phyloP scores from a whole-genome alignment of 1,284 basidiomycete genomes.

The Gomphus bonarii region DNA sequence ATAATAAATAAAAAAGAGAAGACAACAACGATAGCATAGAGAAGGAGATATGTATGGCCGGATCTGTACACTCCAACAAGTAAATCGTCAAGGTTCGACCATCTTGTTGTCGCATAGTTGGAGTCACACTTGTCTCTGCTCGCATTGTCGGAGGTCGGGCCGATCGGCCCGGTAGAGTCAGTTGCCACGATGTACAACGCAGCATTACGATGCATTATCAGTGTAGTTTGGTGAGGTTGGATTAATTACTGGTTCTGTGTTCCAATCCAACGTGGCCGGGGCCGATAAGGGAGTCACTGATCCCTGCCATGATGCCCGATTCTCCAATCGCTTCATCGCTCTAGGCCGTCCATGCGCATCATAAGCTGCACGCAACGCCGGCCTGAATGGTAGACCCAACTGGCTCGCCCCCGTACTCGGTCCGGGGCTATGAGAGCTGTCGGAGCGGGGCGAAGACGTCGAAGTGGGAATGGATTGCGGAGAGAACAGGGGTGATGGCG shows the following conservation, averaged over 20 bases:
- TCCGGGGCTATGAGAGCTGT: background rate
- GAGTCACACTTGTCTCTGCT: background rate
- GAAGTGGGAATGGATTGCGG: constrained; percentile 3
- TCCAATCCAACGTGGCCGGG: background rate
- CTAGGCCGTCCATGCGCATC: constrained; percentile 7
- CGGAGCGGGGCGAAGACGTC: constrained; percentile 6
- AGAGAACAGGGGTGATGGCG: constrained; percentile 7
- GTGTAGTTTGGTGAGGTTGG: background rate
- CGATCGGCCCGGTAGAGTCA: background rate
- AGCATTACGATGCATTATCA: background rate
- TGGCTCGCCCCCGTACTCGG: background rate
- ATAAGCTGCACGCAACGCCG: constrained; percentile 5
- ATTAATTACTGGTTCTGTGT: background rate
- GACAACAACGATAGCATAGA: background rate
- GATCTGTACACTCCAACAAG: background rate
- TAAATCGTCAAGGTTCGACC: background rate
- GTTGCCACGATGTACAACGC: background rate
- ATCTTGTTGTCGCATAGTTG: background rate
- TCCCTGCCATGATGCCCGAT: constrained; percentile 8
- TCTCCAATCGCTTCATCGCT: constrained; percentile 5
- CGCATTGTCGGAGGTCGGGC: background rate
- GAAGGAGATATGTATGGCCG: background rate
- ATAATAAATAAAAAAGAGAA: background rate
- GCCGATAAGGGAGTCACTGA: background rate
- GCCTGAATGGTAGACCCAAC: background rate